Evolutionary conservation across 176 grass and related monocot species (phyloP).

Genomic region (barley (Hordeum vulgare)): DNA sequence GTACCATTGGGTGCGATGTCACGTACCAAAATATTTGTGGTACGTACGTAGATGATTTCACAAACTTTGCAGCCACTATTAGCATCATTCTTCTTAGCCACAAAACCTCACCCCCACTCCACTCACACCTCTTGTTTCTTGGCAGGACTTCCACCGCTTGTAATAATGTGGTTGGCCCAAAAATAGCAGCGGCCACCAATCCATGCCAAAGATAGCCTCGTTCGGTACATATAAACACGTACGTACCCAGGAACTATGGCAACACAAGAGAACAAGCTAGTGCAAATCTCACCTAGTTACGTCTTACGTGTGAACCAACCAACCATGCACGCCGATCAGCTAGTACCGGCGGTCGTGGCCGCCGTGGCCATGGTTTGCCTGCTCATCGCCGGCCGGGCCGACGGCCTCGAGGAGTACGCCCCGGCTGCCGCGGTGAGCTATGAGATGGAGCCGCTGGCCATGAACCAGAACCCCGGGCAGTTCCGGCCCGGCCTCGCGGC

Average conservation of each 20-base stretch:
- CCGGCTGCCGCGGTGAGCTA: not conserved
- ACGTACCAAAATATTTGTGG: not conserved
- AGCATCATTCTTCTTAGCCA: too few relatives aligned
- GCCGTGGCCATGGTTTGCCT: constrained; percentile 11
- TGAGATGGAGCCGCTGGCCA: not conserved
- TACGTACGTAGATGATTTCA: not conserved
- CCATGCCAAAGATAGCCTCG: not conserved
- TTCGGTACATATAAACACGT: not conserved
- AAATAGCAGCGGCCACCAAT: not conserved
- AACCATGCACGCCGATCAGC: not conserved
- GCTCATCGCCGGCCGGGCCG: not conserved
- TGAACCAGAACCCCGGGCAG: not conserved
- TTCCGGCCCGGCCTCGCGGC: not conserved
- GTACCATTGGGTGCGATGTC: not conserved
- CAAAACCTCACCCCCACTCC: too few relatives aligned
- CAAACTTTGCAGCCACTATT: not conserved
- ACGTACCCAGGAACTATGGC: not conserved
- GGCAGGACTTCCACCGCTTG: not conserved
- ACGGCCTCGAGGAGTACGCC: not conserved
- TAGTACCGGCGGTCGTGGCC: not conserved
- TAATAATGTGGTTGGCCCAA: not conserved
- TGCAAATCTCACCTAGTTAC: not conserved
- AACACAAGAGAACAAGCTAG: not conserved
- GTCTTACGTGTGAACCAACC: too few relatives aligned
- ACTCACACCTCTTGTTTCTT: too few relatives aligned